A percentile compares a stretch with the other conserved stretches of the same genome.
Evolutionary conservation across 2,329 filamentous ascomycete species (phyloP).

Genomic region (Neodidymelliopsis sp.): DNA sequence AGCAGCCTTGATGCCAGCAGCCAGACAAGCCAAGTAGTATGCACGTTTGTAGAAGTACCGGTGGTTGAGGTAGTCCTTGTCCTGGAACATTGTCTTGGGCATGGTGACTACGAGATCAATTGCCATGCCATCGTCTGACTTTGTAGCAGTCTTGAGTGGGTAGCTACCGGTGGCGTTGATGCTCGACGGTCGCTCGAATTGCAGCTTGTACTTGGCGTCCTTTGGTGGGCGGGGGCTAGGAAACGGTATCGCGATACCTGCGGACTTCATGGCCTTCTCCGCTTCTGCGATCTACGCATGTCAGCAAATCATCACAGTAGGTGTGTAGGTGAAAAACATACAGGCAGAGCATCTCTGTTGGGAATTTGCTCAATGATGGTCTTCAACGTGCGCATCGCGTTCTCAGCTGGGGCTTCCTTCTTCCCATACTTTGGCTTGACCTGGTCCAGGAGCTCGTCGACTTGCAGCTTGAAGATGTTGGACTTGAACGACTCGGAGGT

Average conservation of each 20-base stretch:
- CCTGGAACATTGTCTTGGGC: slow-evolving; percentile 80
- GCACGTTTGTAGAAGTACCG: slow-evolving; percentile 95
- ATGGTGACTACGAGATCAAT: slow-evolving; percentile 90
- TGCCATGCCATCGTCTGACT: slow-evolving; percentile 64
- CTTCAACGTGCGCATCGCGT: slow-evolving; percentile 61
- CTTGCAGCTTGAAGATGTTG: slow-evolving; percentile 71
- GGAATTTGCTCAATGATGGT: slow-evolving; percentile 64
- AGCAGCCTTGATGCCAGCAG: slow-evolving; percentile 70
- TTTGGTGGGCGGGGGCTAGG: slow-evolving; percentile 79
- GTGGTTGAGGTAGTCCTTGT: slow-evolving; percentile 93
- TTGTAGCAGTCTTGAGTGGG: slow-evolving; percentile 75
- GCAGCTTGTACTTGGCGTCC: slow-evolving; percentile 81
- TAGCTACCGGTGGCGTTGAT: slow-evolving; percentile 93
- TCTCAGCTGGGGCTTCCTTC: slow-evolving; percentile 61
- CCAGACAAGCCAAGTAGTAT: slow-evolving; percentile 86
- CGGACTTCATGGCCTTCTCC: slow-evolving; percentile 68
- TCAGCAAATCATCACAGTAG: slow-evolving; percentile 23
- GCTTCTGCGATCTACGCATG: slow-evolving; percentile 76
- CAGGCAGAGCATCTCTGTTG: slow-evolving; percentile 56
- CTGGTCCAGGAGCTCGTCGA: slow-evolving; percentile 68
- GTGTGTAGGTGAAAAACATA: slow-evolving; percentile 26
- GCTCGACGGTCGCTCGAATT: slow-evolving; percentile 76
- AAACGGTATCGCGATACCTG: slow-evolving; percentile 79
- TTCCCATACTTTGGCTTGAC: slow-evolving; percentile 66
- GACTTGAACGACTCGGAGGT: slow-evolving; percentile 68